A percentile compares a stretch with the other conserved stretches of the same genome.
Conservation (phyloP, 179 eudicot species). For the Amaranthus tricolor region DNA sequence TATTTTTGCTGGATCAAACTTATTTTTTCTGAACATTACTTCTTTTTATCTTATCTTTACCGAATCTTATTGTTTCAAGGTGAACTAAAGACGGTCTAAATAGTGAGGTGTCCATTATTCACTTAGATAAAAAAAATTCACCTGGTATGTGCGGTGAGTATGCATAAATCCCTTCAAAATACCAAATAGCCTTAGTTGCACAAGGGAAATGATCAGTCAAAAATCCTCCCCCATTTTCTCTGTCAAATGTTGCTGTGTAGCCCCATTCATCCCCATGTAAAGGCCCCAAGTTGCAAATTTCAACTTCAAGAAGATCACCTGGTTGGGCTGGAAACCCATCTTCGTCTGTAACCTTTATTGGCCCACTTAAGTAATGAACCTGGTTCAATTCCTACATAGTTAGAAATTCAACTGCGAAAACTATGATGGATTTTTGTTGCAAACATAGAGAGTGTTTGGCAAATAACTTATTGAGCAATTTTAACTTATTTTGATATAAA, state of each 20-base stretch:
- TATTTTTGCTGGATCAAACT: too few relatives aligned
- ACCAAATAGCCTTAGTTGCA: conserved; percentile 95
- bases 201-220: conserved; percentile 90
- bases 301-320: conserved; percentile 84
- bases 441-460: background rate
- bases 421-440: background rate
- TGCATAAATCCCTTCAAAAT: conserved; percentile 94
- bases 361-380: conserved; percentile 95
- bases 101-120: too few relatives aligned
- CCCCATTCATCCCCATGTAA: conserved; percentile 98
- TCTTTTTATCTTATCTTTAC: too few relatives aligned
- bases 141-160: conserved; percentile 95
- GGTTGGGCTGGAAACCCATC: conserved; percentile 72
- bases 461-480: too few relatives aligned
- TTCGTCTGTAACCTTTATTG: conserved; percentile 59
- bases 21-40: too few relatives aligned
- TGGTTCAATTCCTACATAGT: conserved; percentile 23
- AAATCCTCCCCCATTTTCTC: conserved; percentile 95
- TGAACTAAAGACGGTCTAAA: too few relatives aligned
- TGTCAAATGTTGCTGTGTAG: conserved; percentile 80
- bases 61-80: too few relatives aligned
- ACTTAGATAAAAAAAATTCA: conserved; percentile 11
- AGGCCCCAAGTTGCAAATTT: conserved; percentile 95
- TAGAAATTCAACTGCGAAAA: background rate
- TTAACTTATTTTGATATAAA: too few relatives aligned